Percentiles rank a stretch among this genome's conserved stretches.
phyloP scores from a whole-genome alignment of 2,329 filamentous ascomycete species.

The Talaromyces sp. region DNA sequence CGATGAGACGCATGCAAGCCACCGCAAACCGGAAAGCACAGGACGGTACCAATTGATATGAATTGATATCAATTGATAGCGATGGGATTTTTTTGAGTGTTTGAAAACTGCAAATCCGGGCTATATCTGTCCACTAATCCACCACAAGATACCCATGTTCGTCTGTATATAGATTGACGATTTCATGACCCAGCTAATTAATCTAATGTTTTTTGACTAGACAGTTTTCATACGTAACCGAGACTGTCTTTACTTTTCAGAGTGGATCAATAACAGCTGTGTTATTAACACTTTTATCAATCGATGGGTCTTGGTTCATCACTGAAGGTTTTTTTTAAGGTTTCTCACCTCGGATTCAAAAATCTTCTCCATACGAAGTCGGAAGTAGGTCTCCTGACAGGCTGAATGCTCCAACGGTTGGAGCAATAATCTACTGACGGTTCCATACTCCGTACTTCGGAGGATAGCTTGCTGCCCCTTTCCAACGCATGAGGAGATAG shows the following conservation, averaged over 20 bases:
- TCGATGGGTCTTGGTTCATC: too few species aligned
- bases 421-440: too few species aligned
- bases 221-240: too few species aligned
- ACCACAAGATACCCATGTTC: not conserved
- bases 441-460: too few species aligned
- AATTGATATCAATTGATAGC: too few species aligned
- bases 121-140: not conserved
- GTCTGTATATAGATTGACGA: not conserved
- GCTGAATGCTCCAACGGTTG: not conserved
- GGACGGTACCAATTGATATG: not conserved
- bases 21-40: slow-evolving; percentile 36
- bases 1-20: slow-evolving; percentile 72
- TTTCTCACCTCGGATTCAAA: too few species aligned
- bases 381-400: too few species aligned
- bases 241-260: too few species aligned
- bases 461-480: not conserved
- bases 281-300: too few species aligned
- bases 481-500: not conserved
- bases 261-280: too few species aligned
- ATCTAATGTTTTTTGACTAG: not conserved
- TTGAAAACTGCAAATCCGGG: not conserved
- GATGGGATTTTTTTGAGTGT: not conserved
- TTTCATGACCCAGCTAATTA: not conserved
- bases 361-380: too few species aligned
- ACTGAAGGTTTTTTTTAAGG: too few species aligned